Base-by-base conservation (phyloP, 768 basidiomycete genomes). In the Zangia roseola region DNA sequence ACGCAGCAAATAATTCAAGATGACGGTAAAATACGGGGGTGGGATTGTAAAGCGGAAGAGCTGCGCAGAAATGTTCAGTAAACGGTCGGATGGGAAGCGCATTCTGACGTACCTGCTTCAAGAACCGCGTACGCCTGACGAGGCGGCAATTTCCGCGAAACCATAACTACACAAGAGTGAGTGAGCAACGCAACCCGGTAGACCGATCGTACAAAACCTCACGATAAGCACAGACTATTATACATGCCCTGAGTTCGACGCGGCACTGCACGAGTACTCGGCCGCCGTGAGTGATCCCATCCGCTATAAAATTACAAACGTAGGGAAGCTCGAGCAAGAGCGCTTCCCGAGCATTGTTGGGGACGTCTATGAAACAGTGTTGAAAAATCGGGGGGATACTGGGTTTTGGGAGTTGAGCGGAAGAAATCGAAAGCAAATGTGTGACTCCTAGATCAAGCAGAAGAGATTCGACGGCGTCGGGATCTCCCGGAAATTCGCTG, bases 401-500 rank as follows among this genome's bases (percentile, higher is more conserved):
- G 28, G 71, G 57, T 10, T 63, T 61, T 7, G 70, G 65, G 28
- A 74, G 56, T 47, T 73, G 69, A n/a, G 78, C 69, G n/a, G 83
- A 81, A 3, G 78, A 72, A 23, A 84, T 64, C 2, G 80, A 75
- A 38, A 85, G 51, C 13, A 83, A 44, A 55, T 84, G 82, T 0
- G 81, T 81, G 19, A 76, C 67, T 17, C 73, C 78, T 10, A 81
- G 55, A 45, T 82, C 80, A 13, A 69, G 42, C 19, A 85, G 69
- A 30, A 83, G 68, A 13, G 73, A 74, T 35, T 76, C 72, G 14
- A 74, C 78, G 55, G 80, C 74, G 19, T 74, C 71, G 1, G 67
- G 51, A 43, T 84, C 80, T 26, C 72, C 63, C 1, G 83, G 83
- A 55, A 83, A 84, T 34, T 82, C 81, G 53, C 83, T 79, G 20